Evolutionary conservation across 2,329 filamentous ascomycete species (phyloP), one percentile per base, ranked within the genome.

Genomic region (Colletotrichum gigasporum): DNA sequence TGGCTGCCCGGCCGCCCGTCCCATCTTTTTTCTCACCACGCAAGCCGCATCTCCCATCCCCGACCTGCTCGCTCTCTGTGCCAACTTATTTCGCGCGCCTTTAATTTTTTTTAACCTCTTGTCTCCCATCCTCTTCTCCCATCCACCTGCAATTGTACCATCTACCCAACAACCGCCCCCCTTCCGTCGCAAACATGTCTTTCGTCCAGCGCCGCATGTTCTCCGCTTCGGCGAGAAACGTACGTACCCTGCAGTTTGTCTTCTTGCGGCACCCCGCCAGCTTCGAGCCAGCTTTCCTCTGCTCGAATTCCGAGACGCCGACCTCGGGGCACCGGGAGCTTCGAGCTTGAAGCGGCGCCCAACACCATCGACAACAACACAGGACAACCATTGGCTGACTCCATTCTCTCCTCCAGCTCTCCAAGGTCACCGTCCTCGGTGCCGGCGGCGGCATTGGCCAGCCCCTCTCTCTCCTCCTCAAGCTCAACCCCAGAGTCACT

Each of bases 381-480:
- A 24, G 39, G 7, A 20, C 35, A 24, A 24, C 47, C 50, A 53
- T 58, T 52, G 62, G 58, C 70, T 71, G 52, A 68, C 73, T 65
- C 71, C 24, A 44, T 18, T 47, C 47, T 20, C 45, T 45, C 44
- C 18, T 68, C 44, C 71, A 99, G 96, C 89, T 94, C 77, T 96
- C 94, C 83, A 98, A 98, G 89, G 96, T 99, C 75, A 90, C 94
- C 78, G 94, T 99, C 73, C 92, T 98, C 80, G 96, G 96, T 86
- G 96, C 96, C 73, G 91, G 91, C 76, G 96, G 96, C 85, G 96
- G 96, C 83, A 99, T 99, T 85, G 96, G 96, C 81, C 96, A 99
- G 82, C 96, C 96, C 76, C 87, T 99, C 76, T 99, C 96, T 65
- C 91, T 99, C 72, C 91, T 99, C 78, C 89, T 99, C 82, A 99